phyloP scores from a whole-genome alignment of 1,284 basidiomycete genomes.

The Ceratobasidium sp. region DNA sequence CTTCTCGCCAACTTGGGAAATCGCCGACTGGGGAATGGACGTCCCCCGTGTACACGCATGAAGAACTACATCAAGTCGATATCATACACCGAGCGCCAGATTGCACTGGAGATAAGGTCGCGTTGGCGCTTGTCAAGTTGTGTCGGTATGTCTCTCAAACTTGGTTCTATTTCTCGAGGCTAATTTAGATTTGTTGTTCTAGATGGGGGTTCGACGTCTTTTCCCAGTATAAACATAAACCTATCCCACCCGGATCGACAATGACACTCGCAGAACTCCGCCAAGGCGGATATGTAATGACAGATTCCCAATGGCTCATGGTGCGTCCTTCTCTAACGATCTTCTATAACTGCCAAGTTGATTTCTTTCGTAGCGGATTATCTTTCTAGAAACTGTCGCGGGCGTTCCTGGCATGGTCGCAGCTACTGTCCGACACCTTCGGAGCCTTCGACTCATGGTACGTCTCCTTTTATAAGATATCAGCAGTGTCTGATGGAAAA shows the following conservation, averaged over 20 bases:
- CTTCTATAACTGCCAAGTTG: background rate
- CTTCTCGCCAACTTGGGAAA: background rate
- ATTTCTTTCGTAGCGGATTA: slow-evolving; percentile 66
- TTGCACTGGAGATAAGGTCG: slow-evolving; percentile 4
- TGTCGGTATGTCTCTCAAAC: background rate
- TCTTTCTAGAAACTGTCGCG: slow-evolving; percentile 91
- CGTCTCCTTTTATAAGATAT: slow-evolving; percentile 42
- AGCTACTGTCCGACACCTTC: slow-evolving; percentile 84
- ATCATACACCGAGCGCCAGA: background rate
- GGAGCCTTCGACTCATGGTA: slow-evolving; percentile 84
- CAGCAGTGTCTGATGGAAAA: slow-evolving; percentile 34
- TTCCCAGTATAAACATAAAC: slow-evolving; percentile 82
- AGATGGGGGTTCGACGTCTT: slow-evolving; percentile 72
- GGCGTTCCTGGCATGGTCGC: slow-evolving; percentile 96
- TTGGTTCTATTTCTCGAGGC: background rate
- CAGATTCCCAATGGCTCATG: slow-evolving; percentile 79
- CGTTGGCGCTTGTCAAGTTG: slow-evolving; percentile 10
- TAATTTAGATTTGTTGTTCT: slow-evolving; percentile 10
- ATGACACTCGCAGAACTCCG: slow-evolving; percentile 77
- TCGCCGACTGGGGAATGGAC: slow-evolving; percentile 16
- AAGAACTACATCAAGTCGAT: slow-evolving; percentile 1
- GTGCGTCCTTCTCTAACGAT: slow-evolving; percentile 55
- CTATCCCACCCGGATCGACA: slow-evolving; percentile 59
- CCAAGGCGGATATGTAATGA: slow-evolving; percentile 75
- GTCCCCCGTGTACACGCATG: slow-evolving; percentile 9